Evolutionary conservation across 2,329 filamentous ascomycete species (phyloP).

Genomic region (Harringtonia aguacate): DNA sequence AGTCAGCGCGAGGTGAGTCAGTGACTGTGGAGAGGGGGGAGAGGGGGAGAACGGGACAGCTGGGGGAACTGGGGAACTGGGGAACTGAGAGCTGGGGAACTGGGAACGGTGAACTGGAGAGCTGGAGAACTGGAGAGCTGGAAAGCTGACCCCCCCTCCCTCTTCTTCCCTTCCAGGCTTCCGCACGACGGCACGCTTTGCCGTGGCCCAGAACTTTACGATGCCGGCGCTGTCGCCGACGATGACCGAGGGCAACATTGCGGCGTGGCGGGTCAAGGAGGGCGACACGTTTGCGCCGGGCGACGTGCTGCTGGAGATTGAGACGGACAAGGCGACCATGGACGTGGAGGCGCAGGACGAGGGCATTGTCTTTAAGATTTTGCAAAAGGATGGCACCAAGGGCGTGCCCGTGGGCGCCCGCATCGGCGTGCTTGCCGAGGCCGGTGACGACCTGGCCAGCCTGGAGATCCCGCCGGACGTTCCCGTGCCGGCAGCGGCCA

Average conservation of each 20-base stretch:
- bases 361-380: constrained; percentile 76
- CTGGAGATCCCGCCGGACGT: constrained; percentile 69
- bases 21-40: not conserved
- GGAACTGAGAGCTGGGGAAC: no score
- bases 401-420: constrained; percentile 65
- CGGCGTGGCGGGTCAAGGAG: constrained; percentile 77
- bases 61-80: not conserved
- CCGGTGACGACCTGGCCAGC: constrained; percentile 64
- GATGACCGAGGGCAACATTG: constrained; percentile 89
- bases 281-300: constrained; percentile 73
- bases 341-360: constrained; percentile 90
- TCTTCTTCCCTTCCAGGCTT: no score
- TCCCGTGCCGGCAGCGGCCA: constrained; percentile 14
- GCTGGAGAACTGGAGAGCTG: no score
- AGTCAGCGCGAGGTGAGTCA: constrained; percentile 6
- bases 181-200: constrained; percentile 47
- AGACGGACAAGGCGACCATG: constrained; percentile 92
- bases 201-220: constrained; percentile 75
- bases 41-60: not conserved
- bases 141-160: no score
- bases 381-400: constrained; percentile 63
- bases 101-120: no score
- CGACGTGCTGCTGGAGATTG: constrained; percentile 83
- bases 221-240: constrained; percentile 89
- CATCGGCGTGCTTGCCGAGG: constrained; percentile 75